Evolutionary conservation across 495 filamentous ascomycete genomes (phyloP), one percentile per base, ranked within the genome.

Genomic region (Terfezia boudieri): DNA sequence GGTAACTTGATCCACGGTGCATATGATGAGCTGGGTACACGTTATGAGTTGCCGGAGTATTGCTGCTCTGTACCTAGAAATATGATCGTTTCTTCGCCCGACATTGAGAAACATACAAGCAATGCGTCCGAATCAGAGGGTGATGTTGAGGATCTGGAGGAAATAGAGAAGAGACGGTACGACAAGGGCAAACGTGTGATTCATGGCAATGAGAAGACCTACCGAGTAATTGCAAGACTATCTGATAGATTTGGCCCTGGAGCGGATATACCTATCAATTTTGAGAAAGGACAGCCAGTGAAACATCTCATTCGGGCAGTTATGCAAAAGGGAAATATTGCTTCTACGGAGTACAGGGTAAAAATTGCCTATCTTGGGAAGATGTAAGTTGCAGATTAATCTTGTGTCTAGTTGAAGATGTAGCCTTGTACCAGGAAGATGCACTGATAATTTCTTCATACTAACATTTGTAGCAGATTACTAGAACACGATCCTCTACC

Each of bases 331-430:
- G 76, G 75, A 3, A 69, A 56, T 51, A 32, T 56, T 12, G 23
- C 16, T 5, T 23, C 50, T 8, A 50, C 20, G 26, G 35, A 37
- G 16, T 35, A 37, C 14, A 49, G 23, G 49, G 16, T 93, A 22
- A 76, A 74, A 41, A 74, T 93, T 32, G 81, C 74, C 41, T 92
- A 89, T 63, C 74, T 90, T 64, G 87, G 87, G 52, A 81, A 76
- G 61, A 74, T 88, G 38, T 59, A 36, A 59, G 57, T 22, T 49
- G 36, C 38, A 14, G 50, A 20, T 52, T 22, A 53, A 10, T 14
- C 38, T 16, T 5, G 10, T 14, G 23, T 35, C 26, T 32, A 23
- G 20, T 36, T 32, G 26, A 57, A 7, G 49, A 12, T 38, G 20
- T 20, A 20, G 20, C 20, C 20, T 20, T 20, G 20, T 20, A 20